Percentiles rank a stretch among this genome's conserved stretches.
phyloP scores from a whole-genome alignment of 805 yeast species.

The Ogataea methanolica region DNA sequence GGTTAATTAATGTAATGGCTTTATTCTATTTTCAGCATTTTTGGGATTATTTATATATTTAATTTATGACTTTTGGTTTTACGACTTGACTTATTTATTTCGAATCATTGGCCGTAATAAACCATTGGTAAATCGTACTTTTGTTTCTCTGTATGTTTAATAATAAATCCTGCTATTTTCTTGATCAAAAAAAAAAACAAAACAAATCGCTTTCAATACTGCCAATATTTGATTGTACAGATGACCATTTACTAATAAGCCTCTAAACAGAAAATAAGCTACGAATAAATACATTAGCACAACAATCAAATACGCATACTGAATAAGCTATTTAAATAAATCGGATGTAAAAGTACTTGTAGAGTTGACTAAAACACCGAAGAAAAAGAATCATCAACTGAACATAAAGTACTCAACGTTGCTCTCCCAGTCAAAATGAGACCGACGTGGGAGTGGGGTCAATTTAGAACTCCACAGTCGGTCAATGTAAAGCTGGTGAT shows the following conservation, averaged over 20 bases:
- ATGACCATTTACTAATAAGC: too few species aligned
- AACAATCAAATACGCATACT: too few species aligned
- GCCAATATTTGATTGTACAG: too few species aligned
- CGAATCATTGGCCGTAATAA: too few species aligned
- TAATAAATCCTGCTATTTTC: too few species aligned
- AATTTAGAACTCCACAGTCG: conserved; percentile 3
- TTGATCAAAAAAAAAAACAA: too few species aligned
- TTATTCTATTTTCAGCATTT: neutral
- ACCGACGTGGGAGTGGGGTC: conserved; percentile 10
- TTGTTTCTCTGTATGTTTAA: too few species aligned
- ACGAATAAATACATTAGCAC: too few species aligned
- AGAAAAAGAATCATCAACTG: conserved; percentile 14
- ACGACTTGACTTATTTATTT: too few species aligned
- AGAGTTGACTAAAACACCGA: conserved; percentile 17
- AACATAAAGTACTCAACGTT: conserved; percentile 13
- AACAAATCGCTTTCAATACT: too few species aligned
- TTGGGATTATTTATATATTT: neutral
- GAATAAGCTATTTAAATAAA: neutral
- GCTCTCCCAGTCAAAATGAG: conserved; percentile 24
- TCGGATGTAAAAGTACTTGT: conserved; percentile 18
- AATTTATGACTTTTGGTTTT: neutral
- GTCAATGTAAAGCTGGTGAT: conserved; percentile 25
- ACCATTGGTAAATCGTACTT: too few species aligned
- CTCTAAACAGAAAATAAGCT: too few species aligned
- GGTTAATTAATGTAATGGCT: neutral